Conservation (phyloP, 805 yeast genomes). For the Myxozyma geophila region DNA sequence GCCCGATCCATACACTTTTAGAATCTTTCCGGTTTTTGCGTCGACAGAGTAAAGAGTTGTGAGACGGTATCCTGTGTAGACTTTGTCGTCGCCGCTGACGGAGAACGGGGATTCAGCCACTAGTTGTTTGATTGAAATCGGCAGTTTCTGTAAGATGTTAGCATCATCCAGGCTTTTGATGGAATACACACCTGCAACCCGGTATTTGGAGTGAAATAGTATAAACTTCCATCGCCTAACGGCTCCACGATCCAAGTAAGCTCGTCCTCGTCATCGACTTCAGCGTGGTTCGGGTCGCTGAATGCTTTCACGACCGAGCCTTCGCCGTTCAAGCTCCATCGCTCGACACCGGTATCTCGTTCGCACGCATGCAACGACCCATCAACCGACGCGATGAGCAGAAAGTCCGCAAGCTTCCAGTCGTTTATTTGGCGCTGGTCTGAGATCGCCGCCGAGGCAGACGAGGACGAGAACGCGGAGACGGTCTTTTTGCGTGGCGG, state of each 20-base stretch:
- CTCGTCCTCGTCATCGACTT: conserved; percentile 44
- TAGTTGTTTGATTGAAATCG: conserved; percentile 76
- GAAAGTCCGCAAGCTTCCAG: conserved; percentile 59
- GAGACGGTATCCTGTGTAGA: conserved; percentile 82
- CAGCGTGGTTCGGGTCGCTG: conserved; percentile 24
- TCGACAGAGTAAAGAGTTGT: conserved; percentile 78
- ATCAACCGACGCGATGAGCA: conserved; percentile 80
- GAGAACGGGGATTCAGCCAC: conserved; percentile 87
- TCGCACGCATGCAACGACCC: conserved; percentile 84
- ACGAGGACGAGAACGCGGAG: conserved; percentile 3
- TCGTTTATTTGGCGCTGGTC: conserved; percentile 49
- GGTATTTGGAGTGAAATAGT: conserved; percentile 70
- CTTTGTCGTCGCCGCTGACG: conserved; percentile 71
- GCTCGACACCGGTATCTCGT: conserved; percentile 69
- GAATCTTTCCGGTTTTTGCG: conserved; percentile 71
- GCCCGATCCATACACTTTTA: conserved; percentile 68
- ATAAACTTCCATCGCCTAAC: conserved; percentile 77
- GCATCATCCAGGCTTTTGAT: neutral
- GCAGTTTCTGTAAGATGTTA: conserved; percentile 52
- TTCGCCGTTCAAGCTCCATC: conserved; percentile 76
- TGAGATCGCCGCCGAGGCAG: neutral
- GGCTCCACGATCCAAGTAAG: conserved; percentile 91
- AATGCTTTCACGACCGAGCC: conserved; percentile 61
- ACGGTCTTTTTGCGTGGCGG: conserved; percentile 11
- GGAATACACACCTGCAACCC: conserved; percentile 63